Evolutionary conservation across 140 eudicot species (phyloP).

Genomic region (Senecio squalidus): DNA sequence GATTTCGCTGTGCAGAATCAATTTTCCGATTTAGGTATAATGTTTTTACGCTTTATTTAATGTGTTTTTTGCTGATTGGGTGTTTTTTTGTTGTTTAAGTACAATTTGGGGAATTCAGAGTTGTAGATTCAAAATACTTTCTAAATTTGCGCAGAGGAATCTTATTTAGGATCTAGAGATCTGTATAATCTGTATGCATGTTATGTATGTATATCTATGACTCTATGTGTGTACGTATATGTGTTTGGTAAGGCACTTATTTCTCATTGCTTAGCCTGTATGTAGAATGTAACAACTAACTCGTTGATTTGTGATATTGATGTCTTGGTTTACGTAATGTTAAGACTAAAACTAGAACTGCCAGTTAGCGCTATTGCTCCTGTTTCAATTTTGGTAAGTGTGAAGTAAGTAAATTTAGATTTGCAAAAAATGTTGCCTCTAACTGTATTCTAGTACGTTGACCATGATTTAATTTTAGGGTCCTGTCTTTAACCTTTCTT

Average conservation of each 20-base stretch:
- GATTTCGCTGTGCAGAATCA: not conserved
- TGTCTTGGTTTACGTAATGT: not conserved
- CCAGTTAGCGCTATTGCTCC: not conserved
- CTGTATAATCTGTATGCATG: not conserved
- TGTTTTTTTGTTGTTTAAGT: not conserved
- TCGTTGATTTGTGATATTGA: not conserved
- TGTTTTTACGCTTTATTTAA: not conserved
- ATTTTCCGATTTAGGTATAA: not conserved
- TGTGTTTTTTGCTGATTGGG: not conserved
- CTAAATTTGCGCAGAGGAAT: not conserved
- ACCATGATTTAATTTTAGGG: not conserved
- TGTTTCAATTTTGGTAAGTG: not conserved
- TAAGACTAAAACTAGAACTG: slow-evolving; percentile 4
- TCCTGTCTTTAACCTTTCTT: not conserved
- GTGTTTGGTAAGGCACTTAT: not conserved
- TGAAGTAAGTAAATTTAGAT: not conserved
- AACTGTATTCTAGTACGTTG: not conserved
- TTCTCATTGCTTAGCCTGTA: not conserved
- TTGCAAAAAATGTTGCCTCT: not conserved
- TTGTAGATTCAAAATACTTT: not conserved
- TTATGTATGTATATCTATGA: not conserved
- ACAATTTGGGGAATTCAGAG: not conserved
- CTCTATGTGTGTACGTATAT: not conserved
- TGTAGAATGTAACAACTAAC: not conserved
- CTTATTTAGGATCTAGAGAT: slow-evolving; percentile 3